Evolutionary conservation across 306 rosid species (phyloP).

Genomic region (Herpetospermum pedunculosum): DNA sequence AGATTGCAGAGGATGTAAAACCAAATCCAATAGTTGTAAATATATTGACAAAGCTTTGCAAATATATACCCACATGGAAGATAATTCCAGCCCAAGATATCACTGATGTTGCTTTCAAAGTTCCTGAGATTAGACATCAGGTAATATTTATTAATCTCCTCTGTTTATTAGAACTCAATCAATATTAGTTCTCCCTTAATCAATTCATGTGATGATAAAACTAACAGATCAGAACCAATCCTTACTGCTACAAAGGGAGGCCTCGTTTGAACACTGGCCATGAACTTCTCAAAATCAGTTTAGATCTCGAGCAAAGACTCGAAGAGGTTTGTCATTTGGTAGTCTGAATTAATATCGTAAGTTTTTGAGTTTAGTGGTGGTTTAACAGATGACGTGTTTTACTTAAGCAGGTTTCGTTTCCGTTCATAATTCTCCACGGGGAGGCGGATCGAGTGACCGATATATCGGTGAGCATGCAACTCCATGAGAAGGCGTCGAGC

Average conservation of each 20-base stretch:
- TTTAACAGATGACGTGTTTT: background rate
- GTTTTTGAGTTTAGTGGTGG: background rate
- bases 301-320: slow-evolving; percentile 36
- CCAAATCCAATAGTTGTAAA: slow-evolving; percentile 24
- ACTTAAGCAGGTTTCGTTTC: slow-evolving; percentile 46
- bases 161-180: background rate
- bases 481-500: slow-evolving; percentile 47
- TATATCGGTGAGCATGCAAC: slow-evolving; percentile 42
- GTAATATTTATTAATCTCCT: slow-evolving; percentile 12
- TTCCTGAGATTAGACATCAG: slow-evolving; percentile 49
- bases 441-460: slow-evolving; percentile 70
- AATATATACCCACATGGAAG: slow-evolving; percentile 59
- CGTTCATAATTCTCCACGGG: slow-evolving; percentile 63
- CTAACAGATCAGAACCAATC: slow-evolving; percentile 27
- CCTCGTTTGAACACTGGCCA: slow-evolving; percentile 73
- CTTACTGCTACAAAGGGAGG: slow-evolving; percentile 64
- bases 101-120: slow-evolving; percentile 55
- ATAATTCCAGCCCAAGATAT: slow-evolving; percentile 58
- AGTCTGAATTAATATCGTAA: background rate
- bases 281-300: slow-evolving; percentile 47
- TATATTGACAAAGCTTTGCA: slow-evolving; percentile 37
- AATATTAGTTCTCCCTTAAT: too few relatives aligned
- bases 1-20: slow-evolving; percentile 69
- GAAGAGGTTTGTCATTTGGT: background rate
- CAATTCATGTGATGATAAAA: background rate